A percentile compares a stretch with the other conserved stretches of the same genome.
phyloP scores from a whole-genome alignment of 139 green algal genomes.

The Nannochloris sp. region DNA sequence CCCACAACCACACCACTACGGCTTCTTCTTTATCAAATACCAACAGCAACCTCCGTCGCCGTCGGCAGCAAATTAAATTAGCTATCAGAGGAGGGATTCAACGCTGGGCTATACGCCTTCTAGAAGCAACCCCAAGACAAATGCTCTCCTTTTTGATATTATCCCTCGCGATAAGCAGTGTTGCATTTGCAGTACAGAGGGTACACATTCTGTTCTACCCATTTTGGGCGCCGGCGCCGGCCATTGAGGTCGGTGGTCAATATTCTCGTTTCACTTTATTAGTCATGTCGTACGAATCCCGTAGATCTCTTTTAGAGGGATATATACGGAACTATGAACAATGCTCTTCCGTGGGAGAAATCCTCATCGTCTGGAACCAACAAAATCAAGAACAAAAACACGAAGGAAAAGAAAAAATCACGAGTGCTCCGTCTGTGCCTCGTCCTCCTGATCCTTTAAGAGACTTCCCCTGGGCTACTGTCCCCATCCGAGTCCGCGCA shows the following conservation, averaged over 20 bases:
- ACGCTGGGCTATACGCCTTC: no score
- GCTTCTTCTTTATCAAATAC: no score
- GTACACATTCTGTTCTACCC: no score
- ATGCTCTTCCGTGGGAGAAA: slow-evolving; percentile 30
- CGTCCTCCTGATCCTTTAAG: background rate
- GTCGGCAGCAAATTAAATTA: no score
- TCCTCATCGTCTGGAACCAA: slow-evolving; percentile 5
- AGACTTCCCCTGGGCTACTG: slow-evolving; percentile 10
- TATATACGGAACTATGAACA: slow-evolving; percentile 39
- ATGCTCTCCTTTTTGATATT: no score
- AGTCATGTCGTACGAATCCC: slow-evolving; percentile 34
- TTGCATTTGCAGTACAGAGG: no score
- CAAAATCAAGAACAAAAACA: no score
- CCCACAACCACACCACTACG: no score
- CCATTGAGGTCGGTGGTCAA: slow-evolving; percentile 21
- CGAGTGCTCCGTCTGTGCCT: background rate
- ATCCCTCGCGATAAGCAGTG: no score
- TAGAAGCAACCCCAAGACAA: no score
- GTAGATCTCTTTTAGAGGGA: slow-evolving; percentile 29
- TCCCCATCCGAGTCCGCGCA: slow-evolving; percentile 34
- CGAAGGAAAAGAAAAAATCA: background rate
- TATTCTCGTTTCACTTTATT: slow-evolving; percentile 35
- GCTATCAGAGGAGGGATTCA: no score
- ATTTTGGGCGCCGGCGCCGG: background rate
- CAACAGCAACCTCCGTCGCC: no score